Evolutionary conservation across 257 asterid genomes (phyloP).

Genomic region (Plantago major): DNA sequence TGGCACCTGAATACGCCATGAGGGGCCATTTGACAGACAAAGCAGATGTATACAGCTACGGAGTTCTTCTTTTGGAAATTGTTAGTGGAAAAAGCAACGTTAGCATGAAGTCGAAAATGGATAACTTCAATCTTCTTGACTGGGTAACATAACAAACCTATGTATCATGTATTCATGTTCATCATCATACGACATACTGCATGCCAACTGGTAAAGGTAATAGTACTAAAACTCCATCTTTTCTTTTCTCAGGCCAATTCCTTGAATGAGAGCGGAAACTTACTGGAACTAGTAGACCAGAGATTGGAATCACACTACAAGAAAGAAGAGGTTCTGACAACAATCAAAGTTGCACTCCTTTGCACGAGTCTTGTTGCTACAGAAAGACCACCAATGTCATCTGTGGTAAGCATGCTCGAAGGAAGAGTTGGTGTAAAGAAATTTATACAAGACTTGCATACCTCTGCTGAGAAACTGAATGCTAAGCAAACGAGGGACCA

Average conservation of each 20-base stretch:
- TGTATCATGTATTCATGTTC: neutral
- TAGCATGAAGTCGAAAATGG: conserved; percentile 29
- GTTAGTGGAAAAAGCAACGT: conserved; percentile 44
- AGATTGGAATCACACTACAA: conserved; percentile 39
- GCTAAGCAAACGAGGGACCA: neutral
- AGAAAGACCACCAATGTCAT: conserved; percentile 60
- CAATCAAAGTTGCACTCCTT: conserved; percentile 44
- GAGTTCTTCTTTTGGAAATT: conserved; percentile 44
- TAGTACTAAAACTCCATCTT: neutral
- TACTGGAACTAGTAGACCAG: conserved; percentile 52
- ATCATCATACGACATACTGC: no score
- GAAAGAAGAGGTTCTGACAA: conserved; percentile 28
- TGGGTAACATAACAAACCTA: conserved; percentile 30
- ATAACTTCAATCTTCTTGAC: conserved; percentile 42
- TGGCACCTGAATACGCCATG: conserved; percentile 49
- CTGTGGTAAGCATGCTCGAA: conserved; percentile 59
- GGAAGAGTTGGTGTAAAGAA: conserved; percentile 27
- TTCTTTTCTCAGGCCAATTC: conserved; percentile 34
- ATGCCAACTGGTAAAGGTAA: neutral
- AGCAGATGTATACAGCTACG: conserved; percentile 62
- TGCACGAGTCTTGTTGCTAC: conserved; percentile 42
- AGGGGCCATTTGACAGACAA: conserved; percentile 55
- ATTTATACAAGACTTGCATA: neutral
- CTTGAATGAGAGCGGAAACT: conserved; percentile 36
- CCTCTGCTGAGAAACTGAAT: neutral